Evolutionary conservation across 78 protist species (phyloP).

Genomic region (Planoprotostelium fungivorum): DNA sequence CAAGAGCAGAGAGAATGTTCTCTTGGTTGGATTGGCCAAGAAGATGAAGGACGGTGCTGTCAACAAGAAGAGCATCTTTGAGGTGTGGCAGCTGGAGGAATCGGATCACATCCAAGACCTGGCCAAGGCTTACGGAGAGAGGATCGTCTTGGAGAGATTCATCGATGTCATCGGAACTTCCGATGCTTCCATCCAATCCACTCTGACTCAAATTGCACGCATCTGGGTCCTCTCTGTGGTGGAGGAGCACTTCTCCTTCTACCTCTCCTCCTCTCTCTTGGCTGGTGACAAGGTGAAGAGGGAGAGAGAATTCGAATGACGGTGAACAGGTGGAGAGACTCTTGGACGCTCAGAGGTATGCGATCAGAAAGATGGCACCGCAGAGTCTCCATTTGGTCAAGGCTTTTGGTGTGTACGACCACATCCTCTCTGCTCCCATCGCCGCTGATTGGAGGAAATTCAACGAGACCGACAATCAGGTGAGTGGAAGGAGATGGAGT

Average conservation of each 20-base stretch:
- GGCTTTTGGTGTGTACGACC: constrained; percentile 66
- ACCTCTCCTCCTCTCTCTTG: neutral
- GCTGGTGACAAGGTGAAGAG: neutral
- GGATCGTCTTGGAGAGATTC: constrained; percentile 51
- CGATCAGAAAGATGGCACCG: neutral
- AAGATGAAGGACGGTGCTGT: neutral
- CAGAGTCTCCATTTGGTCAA: constrained; percentile 57
- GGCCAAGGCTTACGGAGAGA: constrained; percentile 40
- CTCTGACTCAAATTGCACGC: constrained; percentile 3
- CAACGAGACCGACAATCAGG: neutral
- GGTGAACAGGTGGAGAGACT: neutral
- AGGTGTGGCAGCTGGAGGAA: neutral
- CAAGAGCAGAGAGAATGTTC: neutral
- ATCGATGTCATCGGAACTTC: constrained; percentile 30
- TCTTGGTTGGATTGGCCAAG: neutral
- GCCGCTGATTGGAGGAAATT: constrained; percentile 31
- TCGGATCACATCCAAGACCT: constrained; percentile 24
- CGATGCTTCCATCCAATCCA: constrained; percentile 9
- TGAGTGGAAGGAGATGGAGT: too few species aligned
- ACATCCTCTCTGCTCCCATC: constrained; percentile 62
- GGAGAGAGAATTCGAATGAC: neutral
- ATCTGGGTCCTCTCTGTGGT: neutral
- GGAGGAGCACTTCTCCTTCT: neutral
- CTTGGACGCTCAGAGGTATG: neutral
- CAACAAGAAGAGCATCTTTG: neutral